Base-by-base conservation (phyloP, 2,329 filamentous ascomycete species). In the Neopestalotiopsis clavispora region DNA sequence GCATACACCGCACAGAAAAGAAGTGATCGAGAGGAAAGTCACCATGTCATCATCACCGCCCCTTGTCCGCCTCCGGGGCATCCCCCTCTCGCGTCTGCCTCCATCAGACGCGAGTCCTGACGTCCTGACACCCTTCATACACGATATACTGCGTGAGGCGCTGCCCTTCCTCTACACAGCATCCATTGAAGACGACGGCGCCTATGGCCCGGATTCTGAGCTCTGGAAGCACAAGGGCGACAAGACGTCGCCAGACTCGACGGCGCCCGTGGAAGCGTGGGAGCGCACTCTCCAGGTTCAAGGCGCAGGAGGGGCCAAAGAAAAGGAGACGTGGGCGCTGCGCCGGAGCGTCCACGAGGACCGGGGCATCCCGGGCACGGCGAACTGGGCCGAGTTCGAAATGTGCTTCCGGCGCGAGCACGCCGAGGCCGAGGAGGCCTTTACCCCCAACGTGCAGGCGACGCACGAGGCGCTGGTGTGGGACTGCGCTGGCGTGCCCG, bases 301-400 rank as follows among this genome's bases (percentile, higher is more conserved):
- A 7, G 34, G 6, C 34, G 34, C 6, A 10, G 34, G 34, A 10
- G 34, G 34, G 34, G 52, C 4, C 32, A 63, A 68, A 38, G 42
- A 57, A 28, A 69, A 68, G 45, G 90, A 92, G 78, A 85, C 83
- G 20, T 94, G 92, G 92, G 86, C 86, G 66, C 87, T 87, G 56
- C 85, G 92, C 68, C 85, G 85, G 59, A 92, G 89, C 76, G 79
- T 87, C 57, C 92, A 94, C 76, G 81, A 81, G 68, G 85, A 91
- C 74, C 80, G 78, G 5, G 79, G 82, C 20, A 80, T 79, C 52
- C 74, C 74, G 30, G 85, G 87, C 9, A 89, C 89, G 0, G 91
- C 90, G 10, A 82, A 76, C 60, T 93, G 90, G 87, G 81, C 80
- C 0, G 91, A 94, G 78, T 92, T 94, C 76, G 82, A 85, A 49